Base-by-base conservation (phyloP, 306 rosid genomes). In the Begonia fuchsioides region DNA sequence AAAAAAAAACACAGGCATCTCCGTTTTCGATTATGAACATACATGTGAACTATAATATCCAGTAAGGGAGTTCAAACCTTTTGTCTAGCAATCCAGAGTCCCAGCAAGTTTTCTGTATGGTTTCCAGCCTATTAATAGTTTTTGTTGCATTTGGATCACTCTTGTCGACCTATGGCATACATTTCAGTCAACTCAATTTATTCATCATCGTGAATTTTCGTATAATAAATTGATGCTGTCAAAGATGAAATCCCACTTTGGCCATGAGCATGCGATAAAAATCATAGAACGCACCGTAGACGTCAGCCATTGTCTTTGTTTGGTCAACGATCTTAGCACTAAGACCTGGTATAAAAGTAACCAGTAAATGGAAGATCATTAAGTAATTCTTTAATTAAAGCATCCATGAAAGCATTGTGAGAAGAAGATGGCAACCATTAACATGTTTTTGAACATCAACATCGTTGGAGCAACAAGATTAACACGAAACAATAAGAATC, bases 201-300 rank as follows among this genome's bases (percentile, higher is more conserved):
- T 41, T 41, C 45, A 5, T 6, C 45, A n/a, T 41, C 6, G 2
- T 26, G 35, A 26, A 26, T 4, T 41, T 41, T 41, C 7, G 14
- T 41, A 41, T 41, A 1, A 6, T 41, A 6, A n/a, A 41, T n/a
- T n/a, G n/a, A n/a, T n/a, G n/a, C n/a, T n/a, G n/a, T n/a, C n/a
- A n/a, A 26, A 26, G 5, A 26, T 2, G 63, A 53, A 32, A 52
- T 44, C 68, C 47, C 79, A 85, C 98, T 95, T 90, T 90, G 49
- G 75, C 71, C 68, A 79, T 72, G 44, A 90, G 51, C 72, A 79
- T 58, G 49, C 70, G 68, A 51, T 95, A 72, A 63, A 90, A 90
- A 71, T 90, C 98, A 63, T 58, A 77, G 82, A 90, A 90, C 66
- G 94, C 84, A 49, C 82, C 83, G 49, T 90, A 90, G 74, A 90